phyloP scores from a whole-genome alignment of 169 alveolate species.

The Plasmodium knowlesi region DNA sequence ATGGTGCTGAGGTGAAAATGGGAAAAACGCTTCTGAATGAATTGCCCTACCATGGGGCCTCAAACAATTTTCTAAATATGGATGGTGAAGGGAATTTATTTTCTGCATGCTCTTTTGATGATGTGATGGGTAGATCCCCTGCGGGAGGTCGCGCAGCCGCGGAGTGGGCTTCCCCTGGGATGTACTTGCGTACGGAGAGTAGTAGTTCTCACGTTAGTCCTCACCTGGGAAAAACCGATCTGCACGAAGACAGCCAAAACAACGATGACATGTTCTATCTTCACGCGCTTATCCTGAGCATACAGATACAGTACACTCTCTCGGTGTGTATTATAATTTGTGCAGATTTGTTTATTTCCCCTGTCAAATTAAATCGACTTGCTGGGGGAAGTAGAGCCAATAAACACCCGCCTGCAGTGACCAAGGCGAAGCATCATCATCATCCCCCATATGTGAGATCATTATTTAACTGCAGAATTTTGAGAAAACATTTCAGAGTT shows the following conservation, averaged over 20 bases:
- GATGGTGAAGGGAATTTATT: background rate
- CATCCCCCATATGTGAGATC: background rate
- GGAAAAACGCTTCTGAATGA: background rate
- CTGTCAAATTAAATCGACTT: slow-evolving; percentile 30
- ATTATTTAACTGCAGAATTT: slow-evolving; percentile 36
- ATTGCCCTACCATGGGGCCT: background rate
- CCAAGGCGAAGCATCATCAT: background rate
- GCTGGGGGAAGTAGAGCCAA: background rate
- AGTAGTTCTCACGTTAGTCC: background rate
- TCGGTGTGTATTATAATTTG: slow-evolving; percentile 58
- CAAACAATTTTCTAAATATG: background rate
- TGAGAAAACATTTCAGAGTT: slow-evolving; percentile 52
- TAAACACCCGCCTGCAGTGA: background rate
- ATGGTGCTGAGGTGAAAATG: background rate
- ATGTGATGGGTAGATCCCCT: background rate
- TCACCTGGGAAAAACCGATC: background rate
- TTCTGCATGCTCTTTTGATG: background rate
- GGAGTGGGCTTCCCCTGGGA: background rate
- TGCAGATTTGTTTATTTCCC: slow-evolving; percentile 46
- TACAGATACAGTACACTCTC: slow-evolving; percentile 65
- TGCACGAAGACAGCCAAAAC: background rate
- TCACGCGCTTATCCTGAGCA: slow-evolving; percentile 59
- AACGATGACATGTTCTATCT: slow-evolving; percentile 62
- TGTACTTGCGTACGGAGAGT: background rate
- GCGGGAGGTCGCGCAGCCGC: background rate